phyloP scores from a whole-genome alignment of 1,284 basidiomycete species.

The Pseudomicrostroma phylloplanum region DNA sequence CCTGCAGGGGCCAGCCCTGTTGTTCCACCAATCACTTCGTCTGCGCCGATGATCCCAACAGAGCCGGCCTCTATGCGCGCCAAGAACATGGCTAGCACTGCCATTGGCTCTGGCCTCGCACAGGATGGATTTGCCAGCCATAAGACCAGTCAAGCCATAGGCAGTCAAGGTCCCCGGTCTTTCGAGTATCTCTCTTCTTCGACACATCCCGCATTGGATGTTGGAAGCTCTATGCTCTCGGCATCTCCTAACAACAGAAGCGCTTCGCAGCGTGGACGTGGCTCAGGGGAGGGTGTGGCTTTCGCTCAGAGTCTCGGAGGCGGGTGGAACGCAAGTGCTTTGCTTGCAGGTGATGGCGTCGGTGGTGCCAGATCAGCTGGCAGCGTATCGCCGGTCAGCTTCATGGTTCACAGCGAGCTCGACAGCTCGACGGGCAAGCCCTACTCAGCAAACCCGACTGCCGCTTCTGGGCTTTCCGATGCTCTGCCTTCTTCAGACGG shows the following conservation, averaged over 20 bases:
- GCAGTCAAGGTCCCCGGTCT: not conserved
- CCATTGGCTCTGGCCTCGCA: not conserved
- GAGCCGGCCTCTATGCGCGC: slow-evolving; percentile 5
- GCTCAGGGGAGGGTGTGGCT: slow-evolving; percentile 27
- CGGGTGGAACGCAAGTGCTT: not conserved
- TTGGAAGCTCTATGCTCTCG: not conserved
- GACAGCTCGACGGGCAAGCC: slow-evolving; percentile 14
- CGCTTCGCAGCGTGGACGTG: slow-evolving; percentile 8
- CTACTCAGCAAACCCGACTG: not conserved
- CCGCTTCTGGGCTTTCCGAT: not conserved
- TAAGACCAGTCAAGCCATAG: not conserved
- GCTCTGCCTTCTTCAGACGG: not conserved
- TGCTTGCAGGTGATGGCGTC: not conserved
- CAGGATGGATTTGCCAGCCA: not conserved
- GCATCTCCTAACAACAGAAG: not conserved
- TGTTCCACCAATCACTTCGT: not conserved
- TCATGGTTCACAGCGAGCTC: slow-evolving; percentile 45
- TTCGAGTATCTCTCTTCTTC: not conserved
- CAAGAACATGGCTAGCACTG: not conserved
- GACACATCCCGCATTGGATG: not conserved
- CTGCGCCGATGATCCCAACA: not conserved
- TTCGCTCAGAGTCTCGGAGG: slow-evolving; percentile 15
- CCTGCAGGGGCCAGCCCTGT: not conserved
- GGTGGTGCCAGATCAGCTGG: slow-evolving; percentile 17
- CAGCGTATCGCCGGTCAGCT: slow-evolving; percentile 37